Evolutionary conservation across 345 rosid genomes (phyloP), one percentile per base, ranked within the genome.

Genomic region (Cochlearia excelsa): DNA sequence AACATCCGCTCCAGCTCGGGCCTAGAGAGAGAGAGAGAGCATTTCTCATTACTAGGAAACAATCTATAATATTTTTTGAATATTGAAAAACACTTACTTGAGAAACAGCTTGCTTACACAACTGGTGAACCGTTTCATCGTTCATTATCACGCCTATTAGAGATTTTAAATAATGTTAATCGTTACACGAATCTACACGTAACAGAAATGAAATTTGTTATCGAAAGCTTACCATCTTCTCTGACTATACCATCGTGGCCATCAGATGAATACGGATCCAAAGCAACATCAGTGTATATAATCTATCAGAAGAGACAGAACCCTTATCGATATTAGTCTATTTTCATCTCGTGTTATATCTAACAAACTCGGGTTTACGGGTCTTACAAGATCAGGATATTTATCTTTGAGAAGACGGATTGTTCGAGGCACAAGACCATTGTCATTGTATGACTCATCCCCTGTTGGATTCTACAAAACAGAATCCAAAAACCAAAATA

Each of bases 1-100:
- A 66, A 92, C 95, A 78, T 92, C 98, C 23, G 98, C 98, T 65
- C 97, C 98, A 72, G 98, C 96, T 65, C 85, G 84, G 10, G 95
- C 97, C 97, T 92, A 53, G 6, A 31, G 26, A 45, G 7, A 16
- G 2, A 57, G 45, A 53, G 5, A 56, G 1, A 37, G 7, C 46
- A 57, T 54, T 9, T 55, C 52, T 5, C 9, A 10, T 44, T 26
- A 11, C 34, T 16, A 39, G 1, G 44, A 26, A 4, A 23, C 43
- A 55, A 9, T 2, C 0, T 28, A 6, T 16, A 4, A 54, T 2
- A 28, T 6, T 43, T 57, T 4, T 9, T 35, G 23, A 54, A 45
- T 43, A 44, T 9, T 0, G 26, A 56, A 39, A 10, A 45, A 61
- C 16, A 47, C 8, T 40, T 49, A 65, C 75, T 66, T 64, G 75